These are phyloP conservation scores for Aspergillus candidus DNA, from an alignment of 2,329 filamentous ascomycete species.

Conservation along the genomic window DNA sequence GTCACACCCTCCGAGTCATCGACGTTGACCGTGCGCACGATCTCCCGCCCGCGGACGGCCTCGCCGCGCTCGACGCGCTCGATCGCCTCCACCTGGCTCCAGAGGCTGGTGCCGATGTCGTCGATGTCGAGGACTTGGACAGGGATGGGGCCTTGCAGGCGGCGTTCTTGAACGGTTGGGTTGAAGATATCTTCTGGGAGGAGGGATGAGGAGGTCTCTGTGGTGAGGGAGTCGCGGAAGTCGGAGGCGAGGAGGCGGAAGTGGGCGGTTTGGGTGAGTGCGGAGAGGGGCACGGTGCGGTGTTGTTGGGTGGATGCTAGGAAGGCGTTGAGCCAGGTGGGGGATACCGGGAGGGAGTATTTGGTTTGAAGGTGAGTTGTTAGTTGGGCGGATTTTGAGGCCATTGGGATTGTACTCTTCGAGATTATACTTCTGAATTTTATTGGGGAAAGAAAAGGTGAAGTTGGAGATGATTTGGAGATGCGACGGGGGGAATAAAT, in stretches of 20 bases:
- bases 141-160: conserved; percentile 57
- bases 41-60: conserved; percentile 62
- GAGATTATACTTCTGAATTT: neutral
- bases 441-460: conserved; percentile 1
- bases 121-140: conserved; percentile 84
- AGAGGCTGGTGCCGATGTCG: conserved; percentile 71
- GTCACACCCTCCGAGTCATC: conserved; percentile 29
- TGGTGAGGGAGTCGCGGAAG: conserved; percentile 58
- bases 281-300: conserved; percentile 57
- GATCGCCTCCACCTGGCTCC: conserved; percentile 78
- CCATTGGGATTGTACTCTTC: neutral
- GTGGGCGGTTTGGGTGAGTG: conserved; percentile 70
- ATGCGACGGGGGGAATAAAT: too few relatives aligned
- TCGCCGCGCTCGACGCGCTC: conserved; percentile 48
- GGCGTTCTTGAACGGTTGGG: conserved; percentile 49
- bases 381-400: neutral
- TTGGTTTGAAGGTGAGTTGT: neutral
- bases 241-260: conserved; percentile 75
- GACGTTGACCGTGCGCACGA: conserved; percentile 64
- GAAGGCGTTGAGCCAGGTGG: conserved; percentile 60
- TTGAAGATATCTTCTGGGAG: conserved; percentile 56
- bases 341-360: conserved; percentile 47
- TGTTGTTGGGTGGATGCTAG: conserved; percentile 48
- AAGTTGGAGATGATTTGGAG: too few relatives aligned
- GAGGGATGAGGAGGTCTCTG: conserved; percentile 37